These are phyloP conservation scores for Luffa acutangula DNA, from an alignment of 306 rosid genomes.

Conservation along the genomic window DNA sequence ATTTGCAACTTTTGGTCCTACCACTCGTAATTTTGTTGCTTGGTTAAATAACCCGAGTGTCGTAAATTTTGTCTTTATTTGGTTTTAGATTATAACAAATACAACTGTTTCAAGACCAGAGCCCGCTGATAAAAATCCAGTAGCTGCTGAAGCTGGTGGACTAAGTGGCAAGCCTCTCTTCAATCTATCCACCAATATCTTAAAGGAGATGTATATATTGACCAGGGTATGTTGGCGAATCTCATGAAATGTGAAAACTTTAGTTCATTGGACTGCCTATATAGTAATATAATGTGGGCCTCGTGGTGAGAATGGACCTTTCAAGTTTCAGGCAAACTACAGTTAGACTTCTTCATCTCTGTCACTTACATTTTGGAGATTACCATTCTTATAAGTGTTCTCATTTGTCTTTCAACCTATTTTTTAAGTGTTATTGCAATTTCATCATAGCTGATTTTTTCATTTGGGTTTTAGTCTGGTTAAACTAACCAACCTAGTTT, in stretches of 20 bases:
- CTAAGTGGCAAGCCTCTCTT: constrained; percentile 98
- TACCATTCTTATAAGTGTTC: no score
- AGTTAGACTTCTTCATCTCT: no score
- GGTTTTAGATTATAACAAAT: constrained; percentile 66
- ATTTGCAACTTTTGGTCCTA: neutral
- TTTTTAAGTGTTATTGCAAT: no score
- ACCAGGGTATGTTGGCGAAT: constrained; percentile 57
- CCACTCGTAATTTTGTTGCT: neutral
- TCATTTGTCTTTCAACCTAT: no score
- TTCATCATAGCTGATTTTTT: no score
- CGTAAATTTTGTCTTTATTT: neutral
- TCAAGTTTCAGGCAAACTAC: no score
- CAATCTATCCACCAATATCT: constrained; percentile 49
- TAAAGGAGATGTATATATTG: constrained; percentile 81
- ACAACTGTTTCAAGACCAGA: constrained; percentile 95
- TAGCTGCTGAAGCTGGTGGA: constrained; percentile 81
- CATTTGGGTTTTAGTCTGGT: no score
- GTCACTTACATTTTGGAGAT: no score
- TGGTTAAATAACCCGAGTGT: neutral
- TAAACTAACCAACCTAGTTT: no score
- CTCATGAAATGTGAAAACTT: neutral
- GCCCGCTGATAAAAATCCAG: constrained; percentile 30
- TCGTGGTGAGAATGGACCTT: neutral
- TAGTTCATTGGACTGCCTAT: neutral
- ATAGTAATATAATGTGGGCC: neutral